A percentile compares a stretch with the other conserved stretches of the same genome.
phyloP scores from a whole-genome alignment of 2,329 filamentous ascomycete species.

The Lachnellula subtilissima region DNA sequence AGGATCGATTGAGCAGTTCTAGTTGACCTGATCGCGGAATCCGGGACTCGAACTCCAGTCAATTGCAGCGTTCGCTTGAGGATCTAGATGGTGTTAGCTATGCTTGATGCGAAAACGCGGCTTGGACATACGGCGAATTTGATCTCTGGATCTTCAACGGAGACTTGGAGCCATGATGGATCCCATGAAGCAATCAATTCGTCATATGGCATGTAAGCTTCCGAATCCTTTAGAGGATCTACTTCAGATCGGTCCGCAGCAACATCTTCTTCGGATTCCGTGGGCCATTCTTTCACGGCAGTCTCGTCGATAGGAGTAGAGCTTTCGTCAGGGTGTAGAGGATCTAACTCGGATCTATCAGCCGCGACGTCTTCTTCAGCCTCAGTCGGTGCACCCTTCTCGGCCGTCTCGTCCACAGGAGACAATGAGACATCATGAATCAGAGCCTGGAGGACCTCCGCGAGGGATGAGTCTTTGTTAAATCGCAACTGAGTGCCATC shows the following conservation, averaged over 20 bases:
- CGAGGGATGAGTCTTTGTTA: slow-evolving; percentile 4
- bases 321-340: slow-evolving; percentile 2
- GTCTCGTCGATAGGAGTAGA: slow-evolving; percentile 16
- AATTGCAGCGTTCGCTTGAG: slow-evolving; percentile 76
- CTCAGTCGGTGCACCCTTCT: slow-evolving; percentile 21
- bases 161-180: slow-evolving; percentile 52
- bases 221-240: slow-evolving; percentile 16
- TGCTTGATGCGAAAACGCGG: not conserved
- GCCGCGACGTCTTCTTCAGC: slow-evolving; percentile 28
- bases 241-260: slow-evolving; percentile 23
- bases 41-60: slow-evolving; percentile 71
- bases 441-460: slow-evolving; percentile 16
- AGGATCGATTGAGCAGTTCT: slow-evolving; percentile 52
- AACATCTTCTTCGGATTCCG: slow-evolving; percentile 27
- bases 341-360: slow-evolving; percentile 21
- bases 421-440: slow-evolving; percentile 11
- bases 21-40: slow-evolving; percentile 58
- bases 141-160: slow-evolving; percentile 51
- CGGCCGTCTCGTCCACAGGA: slow-evolving; percentile 15
- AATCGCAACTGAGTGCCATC: slow-evolving; percentile 23
- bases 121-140: slow-evolving; percentile 67
- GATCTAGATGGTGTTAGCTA: slow-evolving; percentile 48
- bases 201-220: slow-evolving; percentile 23
- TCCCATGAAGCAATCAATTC: slow-evolving; percentile 42
- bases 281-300: slow-evolving; percentile 18